These are phyloP conservation scores for Eucalyptus marginata DNA, from an alignment of 345 rosid species.

Conservation along the genomic window DNA sequence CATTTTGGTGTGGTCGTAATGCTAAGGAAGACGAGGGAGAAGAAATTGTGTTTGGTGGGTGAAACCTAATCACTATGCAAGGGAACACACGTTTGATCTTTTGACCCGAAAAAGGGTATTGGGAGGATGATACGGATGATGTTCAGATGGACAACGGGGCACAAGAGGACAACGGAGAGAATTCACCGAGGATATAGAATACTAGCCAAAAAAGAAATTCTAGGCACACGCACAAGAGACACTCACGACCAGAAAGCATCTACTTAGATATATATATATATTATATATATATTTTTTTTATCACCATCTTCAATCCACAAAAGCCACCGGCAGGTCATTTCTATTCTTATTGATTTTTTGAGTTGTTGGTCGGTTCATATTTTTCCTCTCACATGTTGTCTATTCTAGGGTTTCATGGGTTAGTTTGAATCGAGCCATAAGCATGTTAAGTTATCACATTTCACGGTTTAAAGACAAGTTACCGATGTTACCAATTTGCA, in stretches of 20 bases:
- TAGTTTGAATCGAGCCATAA: no score
- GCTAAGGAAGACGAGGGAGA: background rate
- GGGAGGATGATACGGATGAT: background rate
- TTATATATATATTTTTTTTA: no score
- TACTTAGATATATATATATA: no score
- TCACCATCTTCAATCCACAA: background rate
- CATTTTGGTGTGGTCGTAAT: background rate
- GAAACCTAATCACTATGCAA: background rate
- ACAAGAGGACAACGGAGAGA: background rate
- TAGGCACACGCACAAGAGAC: background rate
- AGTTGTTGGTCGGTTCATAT: no score
- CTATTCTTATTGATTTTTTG: no score
- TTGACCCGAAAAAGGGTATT: background rate
- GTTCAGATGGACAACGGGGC: background rate
- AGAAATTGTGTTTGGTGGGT: background rate
- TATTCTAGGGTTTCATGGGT: no score
- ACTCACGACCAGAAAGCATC: background rate
- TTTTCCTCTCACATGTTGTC: no score
- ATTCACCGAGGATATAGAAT: background rate
- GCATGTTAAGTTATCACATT: no score
- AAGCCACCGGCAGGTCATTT: background rate
- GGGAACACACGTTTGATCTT: background rate
- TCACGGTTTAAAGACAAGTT: background rate
- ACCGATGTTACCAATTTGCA: rapidly evolving
- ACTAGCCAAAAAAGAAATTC: background rate